Conservation (phyloP, 2,329 filamentous ascomycete species). For the Arthrinium phaeospermum region DNA sequence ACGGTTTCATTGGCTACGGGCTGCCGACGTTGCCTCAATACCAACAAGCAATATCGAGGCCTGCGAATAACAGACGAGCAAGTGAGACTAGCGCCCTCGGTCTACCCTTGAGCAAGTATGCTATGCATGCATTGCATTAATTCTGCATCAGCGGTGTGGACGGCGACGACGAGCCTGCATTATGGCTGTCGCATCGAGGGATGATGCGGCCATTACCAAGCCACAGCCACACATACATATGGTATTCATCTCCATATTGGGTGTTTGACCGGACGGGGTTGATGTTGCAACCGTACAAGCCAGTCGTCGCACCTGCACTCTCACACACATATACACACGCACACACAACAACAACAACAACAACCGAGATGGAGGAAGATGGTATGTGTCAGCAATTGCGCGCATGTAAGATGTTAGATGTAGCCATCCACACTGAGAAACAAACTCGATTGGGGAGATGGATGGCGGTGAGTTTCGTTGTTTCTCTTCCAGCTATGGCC, state of each 20-base stretch:
- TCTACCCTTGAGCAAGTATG: not conserved
- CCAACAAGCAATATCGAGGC: constrained; percentile 1
- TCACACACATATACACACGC: not conserved
- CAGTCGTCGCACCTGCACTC: not conserved
- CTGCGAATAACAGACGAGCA: constrained; percentile 13
- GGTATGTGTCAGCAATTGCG: constrained; percentile 8
- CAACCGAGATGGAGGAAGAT: not conserved
- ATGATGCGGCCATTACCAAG: constrained; percentile 3
- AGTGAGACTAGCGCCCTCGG: constrained; percentile 7
- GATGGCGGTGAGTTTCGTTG: constrained; percentile 14
- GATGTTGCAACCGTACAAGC: not conserved
- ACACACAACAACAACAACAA: not conserved
- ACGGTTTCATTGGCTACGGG: not conserved
- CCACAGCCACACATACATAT: not conserved
- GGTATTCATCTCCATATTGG: not conserved
- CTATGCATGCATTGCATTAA: constrained; percentile 15
- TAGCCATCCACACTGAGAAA: constrained; percentile 1
- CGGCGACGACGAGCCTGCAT: not conserved
- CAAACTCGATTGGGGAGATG: not conserved
- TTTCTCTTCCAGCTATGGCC: not conserved
- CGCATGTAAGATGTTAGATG: constrained; percentile 7
- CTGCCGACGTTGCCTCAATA: not conserved
- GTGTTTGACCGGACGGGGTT: not conserved
- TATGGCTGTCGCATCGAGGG: not conserved
- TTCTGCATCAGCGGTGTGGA: constrained; percentile 15